Percentiles rank a stretch among this genome's conserved stretches.
phyloP scores from a whole-genome alignment of 805 yeast species.

The Komagataella pastoris region DNA sequence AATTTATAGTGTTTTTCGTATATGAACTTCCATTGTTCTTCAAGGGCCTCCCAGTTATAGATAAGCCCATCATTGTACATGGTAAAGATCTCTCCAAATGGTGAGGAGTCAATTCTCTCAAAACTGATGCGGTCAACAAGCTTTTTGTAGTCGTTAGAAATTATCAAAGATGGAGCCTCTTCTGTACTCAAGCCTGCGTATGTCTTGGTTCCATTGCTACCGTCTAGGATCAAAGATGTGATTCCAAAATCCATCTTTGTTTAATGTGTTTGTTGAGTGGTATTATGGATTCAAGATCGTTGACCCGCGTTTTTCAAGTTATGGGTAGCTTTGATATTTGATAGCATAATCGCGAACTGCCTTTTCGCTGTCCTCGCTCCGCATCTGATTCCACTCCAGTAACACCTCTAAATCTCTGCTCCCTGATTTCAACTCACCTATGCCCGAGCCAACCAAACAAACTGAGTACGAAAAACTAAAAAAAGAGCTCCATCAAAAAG shows the following conservation, averaged over 20 bases:
- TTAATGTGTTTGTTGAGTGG: background rate
- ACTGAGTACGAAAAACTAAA: conserved; percentile 56
- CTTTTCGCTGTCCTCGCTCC: background rate
- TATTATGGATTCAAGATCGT: background rate
- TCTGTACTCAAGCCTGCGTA: conserved; percentile 54
- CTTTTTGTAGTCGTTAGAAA: conserved; percentile 39
- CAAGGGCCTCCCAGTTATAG: conserved; percentile 63
- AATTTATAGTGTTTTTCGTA: conserved; percentile 38
- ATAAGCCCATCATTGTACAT: conserved; percentile 49
- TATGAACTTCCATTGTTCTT: conserved; percentile 54
- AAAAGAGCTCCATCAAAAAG: conserved; percentile 49
- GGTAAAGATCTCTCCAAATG: conserved; percentile 39
- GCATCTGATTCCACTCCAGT: background rate
- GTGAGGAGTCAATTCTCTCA: conserved; percentile 27
- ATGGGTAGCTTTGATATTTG: background rate
- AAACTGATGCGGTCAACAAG: conserved; percentile 16
- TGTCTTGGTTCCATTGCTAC: conserved; percentile 37
- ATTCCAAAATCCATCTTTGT: conserved; percentile 18
- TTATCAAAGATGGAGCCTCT: conserved; percentile 45
- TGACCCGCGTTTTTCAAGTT: background rate
- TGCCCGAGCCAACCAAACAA: conserved; percentile 11
- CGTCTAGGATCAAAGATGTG: conserved; percentile 60
- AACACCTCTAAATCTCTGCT: background rate
- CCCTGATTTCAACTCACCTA: background rate
- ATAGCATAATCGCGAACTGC: background rate